Evolutionary conservation across 2,329 filamentous ascomycete species (phyloP).

Genomic region (Calonectria pteridis): DNA sequence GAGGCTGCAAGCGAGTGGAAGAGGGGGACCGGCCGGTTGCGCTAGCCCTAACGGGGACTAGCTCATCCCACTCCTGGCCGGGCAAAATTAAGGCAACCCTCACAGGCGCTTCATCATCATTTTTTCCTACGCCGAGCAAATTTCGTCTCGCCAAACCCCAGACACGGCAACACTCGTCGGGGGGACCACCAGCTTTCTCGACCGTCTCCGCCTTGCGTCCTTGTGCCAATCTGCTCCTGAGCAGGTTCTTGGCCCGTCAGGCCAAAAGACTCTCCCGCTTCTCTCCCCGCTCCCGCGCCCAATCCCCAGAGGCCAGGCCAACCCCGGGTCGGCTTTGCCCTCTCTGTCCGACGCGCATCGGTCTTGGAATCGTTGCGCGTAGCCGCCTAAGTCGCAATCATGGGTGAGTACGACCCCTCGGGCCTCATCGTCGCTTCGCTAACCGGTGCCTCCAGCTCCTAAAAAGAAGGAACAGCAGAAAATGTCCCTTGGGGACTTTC

Average conservation of each 20-base stretch:
- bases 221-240: conserved; percentile 24
- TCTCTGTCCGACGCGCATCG: conserved; percentile 54
- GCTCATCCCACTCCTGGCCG: conserved; percentile 56
- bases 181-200: conserved; percentile 46
- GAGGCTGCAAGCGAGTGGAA: conserved; percentile 39
- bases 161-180: conserved; percentile 56
- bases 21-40: conserved; percentile 32
- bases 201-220: conserved; percentile 34
- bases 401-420: conserved; percentile 61
- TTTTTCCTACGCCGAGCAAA: conserved; percentile 58
- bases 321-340: conserved; percentile 46
- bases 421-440: conserved; percentile 14
- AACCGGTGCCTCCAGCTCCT: conserved; percentile 72
- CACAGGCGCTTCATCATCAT: conserved; percentile 52
- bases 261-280: conserved; percentile 20
- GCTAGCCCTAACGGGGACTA: conserved; percentile 48
- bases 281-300: conserved; percentile 25
- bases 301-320: conserved; percentile 39
- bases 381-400: conserved; percentile 67
- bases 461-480: conserved; percentile 95
- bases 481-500: conserved; percentile 97
- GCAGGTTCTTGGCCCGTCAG: not conserved
- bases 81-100: conserved; percentile 61
- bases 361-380: conserved; percentile 60
- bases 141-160: conserved; percentile 58